These are phyloP conservation scores for Bullera alba DNA, from an alignment of 768 basidiomycete species.

Conservation along the genomic window DNA sequence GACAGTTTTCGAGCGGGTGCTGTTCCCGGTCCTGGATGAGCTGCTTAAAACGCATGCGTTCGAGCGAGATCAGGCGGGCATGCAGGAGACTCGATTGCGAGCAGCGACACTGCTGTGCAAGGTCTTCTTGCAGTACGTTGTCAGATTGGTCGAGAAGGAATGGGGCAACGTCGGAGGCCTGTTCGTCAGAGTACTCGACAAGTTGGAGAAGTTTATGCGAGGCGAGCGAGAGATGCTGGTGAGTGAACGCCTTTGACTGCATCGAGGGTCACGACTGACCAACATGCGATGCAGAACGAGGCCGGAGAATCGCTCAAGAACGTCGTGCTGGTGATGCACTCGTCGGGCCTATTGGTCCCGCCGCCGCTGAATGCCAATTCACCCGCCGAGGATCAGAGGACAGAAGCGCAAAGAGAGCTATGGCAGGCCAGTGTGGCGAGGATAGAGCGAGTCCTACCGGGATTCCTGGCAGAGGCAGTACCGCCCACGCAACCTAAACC, in stretches of 20 bases:
- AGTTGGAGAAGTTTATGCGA: conserved; percentile 81
- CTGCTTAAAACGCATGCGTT: conserved; percentile 76
- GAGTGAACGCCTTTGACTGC: conserved; percentile 45
- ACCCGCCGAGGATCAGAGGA: conserved; percentile 10
- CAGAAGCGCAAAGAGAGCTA: conserved; percentile 47
- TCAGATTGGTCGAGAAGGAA: conserved; percentile 56
- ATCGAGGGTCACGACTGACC: neutral
- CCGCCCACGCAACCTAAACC: conserved; percentile 1
- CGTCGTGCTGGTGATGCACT: conserved; percentile 90
- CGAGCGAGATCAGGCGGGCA: conserved; percentile 70
- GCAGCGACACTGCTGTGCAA: conserved; percentile 89
- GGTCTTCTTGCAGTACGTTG: conserved; percentile 86
- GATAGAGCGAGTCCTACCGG: conserved; percentile 84
- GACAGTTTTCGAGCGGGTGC: conserved; percentile 76
- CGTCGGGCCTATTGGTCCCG: conserved; percentile 72
- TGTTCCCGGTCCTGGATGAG: conserved; percentile 89
- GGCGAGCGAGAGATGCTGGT: conserved; percentile 83
- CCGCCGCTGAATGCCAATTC: conserved; percentile 40
- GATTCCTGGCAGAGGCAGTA: conserved; percentile 57
- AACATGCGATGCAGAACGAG: conserved; percentile 59
- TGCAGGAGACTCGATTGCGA: conserved; percentile 82
- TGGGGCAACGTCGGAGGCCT: conserved; percentile 58
- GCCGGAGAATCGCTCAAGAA: conserved; percentile 96
- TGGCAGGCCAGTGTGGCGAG: conserved; percentile 82
- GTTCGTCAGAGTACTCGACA: conserved; percentile 84